Evolutionary conservation across 2,329 filamentous ascomycete species (phyloP).

Genomic region (Anthostomella pinea): DNA sequence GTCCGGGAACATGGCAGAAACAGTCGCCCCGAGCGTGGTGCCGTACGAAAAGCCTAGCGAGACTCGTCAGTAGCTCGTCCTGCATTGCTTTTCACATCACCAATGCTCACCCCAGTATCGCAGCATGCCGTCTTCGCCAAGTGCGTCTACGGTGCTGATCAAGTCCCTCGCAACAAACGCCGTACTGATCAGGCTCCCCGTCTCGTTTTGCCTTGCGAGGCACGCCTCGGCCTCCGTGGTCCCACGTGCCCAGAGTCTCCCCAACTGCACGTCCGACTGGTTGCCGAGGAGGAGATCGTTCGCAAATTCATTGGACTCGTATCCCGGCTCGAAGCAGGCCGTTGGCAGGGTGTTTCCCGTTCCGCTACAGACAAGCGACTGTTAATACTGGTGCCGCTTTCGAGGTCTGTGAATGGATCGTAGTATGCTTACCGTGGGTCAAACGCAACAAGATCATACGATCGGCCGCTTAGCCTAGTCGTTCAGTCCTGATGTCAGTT

Average conservation of each 20-base stretch:
- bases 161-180: constrained; percentile 38
- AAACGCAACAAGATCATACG: constrained; percentile 27
- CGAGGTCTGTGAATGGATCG: too few relatives aligned
- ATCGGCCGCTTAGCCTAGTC: constrained; percentile 26
- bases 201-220: constrained; percentile 16
- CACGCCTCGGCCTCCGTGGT: constrained; percentile 25
- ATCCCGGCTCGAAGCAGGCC: constrained; percentile 15
- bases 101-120: constrained; percentile 33
- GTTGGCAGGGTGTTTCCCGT: constrained; percentile 19
- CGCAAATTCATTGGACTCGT: constrained; percentile 1
- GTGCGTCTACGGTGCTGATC: constrained; percentile 36
- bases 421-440: constrained; percentile 25
- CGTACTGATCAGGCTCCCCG: constrained; percentile 29
- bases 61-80: constrained; percentile 7
- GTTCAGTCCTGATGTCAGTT: constrained; percentile 3
- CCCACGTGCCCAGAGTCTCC: constrained; percentile 16
- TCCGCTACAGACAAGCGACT: too few relatives aligned
- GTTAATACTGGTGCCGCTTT: too few relatives aligned
- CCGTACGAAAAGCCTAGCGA: constrained; percentile 39
- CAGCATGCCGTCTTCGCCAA: constrained; percentile 37
- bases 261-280: constrained; percentile 15
- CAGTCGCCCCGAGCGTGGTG: constrained; percentile 36
- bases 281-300: constrained; percentile 12
- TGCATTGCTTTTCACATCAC: too few relatives aligned
- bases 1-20: constrained; percentile 42